Percentiles rank a stretch among this genome's conserved stretches.
These are phyloP conservation scores for Aspergillus nanangensis DNA, from an alignment of 495 filamentous ascomycete genomes.

Conservation along the genomic window DNA sequence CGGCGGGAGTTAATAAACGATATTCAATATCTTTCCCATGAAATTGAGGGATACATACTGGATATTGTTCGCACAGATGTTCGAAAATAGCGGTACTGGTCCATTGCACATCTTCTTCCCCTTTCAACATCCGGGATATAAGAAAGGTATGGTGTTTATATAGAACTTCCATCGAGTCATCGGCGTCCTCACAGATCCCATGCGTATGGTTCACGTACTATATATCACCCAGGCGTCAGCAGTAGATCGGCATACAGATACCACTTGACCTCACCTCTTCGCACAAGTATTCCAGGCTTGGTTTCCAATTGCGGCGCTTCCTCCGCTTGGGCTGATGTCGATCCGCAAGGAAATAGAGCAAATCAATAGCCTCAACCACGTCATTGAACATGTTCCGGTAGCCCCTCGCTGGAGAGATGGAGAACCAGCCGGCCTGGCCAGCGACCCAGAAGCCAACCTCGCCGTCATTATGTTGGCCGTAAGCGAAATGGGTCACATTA, in stretches of 20 bases:
- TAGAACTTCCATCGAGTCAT: constrained; percentile 48
- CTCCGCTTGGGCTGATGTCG: constrained; percentile 32
- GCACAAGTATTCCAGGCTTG: constrained; percentile 36
- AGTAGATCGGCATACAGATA: too few relatives aligned
- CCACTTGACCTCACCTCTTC: constrained; percentile 46
- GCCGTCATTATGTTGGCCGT: constrained; percentile 59
- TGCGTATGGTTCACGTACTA: constrained; percentile 42
- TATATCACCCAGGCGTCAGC: background rate
- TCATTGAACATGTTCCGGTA: constrained; percentile 60
- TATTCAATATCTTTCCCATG: too few relatives aligned
- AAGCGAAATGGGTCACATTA: constrained; percentile 61
- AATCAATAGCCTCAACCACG: constrained; percentile 64
- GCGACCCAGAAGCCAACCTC: constrained; percentile 68
- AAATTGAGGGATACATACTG: constrained; percentile 21
- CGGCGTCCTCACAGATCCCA: constrained; percentile 39
- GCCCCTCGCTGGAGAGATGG: constrained; percentile 56
- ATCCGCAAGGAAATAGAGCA: constrained; percentile 66
- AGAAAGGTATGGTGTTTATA: constrained; percentile 52
- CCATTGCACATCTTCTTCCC: constrained; percentile 53
- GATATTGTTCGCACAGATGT: constrained; percentile 48
- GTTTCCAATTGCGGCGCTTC: constrained; percentile 28
- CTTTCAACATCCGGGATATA: constrained; percentile 54
- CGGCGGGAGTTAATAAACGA: constrained; percentile 1
- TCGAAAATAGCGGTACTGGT: constrained; percentile 46
- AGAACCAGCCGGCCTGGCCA: constrained; percentile 75